A percentile compares a stretch with the other conserved stretches of the same genome.
Evolutionary conservation across 768 basidiomycete species (phyloP).

Genomic region (Pleurotus pulmonarius): DNA sequence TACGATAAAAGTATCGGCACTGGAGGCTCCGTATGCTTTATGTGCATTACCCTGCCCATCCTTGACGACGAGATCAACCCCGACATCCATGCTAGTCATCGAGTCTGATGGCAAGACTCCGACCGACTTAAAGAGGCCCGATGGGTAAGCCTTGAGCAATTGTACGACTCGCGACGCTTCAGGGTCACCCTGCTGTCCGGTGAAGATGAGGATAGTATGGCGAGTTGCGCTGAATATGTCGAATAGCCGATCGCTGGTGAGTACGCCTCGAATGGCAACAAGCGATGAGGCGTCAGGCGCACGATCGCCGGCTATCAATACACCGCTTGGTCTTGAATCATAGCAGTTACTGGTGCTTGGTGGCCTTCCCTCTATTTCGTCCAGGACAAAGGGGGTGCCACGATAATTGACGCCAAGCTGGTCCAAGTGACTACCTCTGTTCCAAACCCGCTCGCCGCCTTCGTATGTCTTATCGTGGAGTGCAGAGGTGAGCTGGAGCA

Average conservation of each 20-base stretch:
- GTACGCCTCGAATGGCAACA: not conserved
- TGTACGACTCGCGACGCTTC: not conserved
- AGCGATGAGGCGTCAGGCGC: conserved; percentile 8
- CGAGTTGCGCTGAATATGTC: conserved; percentile 1
- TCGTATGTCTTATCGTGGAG: conserved; percentile 11
- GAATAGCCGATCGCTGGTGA: not conserved
- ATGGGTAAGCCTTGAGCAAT: not conserved
- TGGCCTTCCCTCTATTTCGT: not conserved
- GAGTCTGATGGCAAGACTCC: not conserved
- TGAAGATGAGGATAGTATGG: conserved; percentile 8
- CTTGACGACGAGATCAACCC: not conserved
- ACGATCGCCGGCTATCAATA: not conserved
- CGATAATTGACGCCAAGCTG: conserved; percentile 28
- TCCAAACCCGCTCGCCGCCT: conserved; percentile 2
- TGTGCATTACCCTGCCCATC: not conserved
- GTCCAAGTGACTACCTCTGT: conserved; percentile 8
- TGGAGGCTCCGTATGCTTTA: not conserved
- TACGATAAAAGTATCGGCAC: not conserved
- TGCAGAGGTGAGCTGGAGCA: conserved; percentile 25
- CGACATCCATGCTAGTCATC: not conserved
- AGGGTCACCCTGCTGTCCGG: not conserved
- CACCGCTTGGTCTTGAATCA: conserved; percentile 14
- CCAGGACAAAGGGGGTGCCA: conserved; percentile 15
- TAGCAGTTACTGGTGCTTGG: conserved; percentile 11
- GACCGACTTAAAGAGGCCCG: not conserved